Conservation (phyloP, 208 protist genomes). For the Crithidia bombi region DNA sequence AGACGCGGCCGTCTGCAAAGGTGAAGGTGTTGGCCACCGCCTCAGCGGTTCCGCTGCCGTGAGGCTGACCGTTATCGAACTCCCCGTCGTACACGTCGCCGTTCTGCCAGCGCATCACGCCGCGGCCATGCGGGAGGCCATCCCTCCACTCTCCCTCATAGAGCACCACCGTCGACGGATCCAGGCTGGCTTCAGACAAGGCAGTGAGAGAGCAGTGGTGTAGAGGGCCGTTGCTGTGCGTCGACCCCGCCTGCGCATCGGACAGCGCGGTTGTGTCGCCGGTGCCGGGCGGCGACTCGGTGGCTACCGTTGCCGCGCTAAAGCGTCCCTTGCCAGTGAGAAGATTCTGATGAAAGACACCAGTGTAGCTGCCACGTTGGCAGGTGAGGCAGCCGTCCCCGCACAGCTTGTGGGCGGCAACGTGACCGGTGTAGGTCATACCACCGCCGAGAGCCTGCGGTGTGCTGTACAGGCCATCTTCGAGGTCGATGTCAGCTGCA, state of each 20-base stretch:
- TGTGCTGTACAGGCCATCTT: constrained; percentile 16
- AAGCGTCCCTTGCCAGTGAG: constrained; percentile 44
- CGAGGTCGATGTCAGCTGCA: neutral
- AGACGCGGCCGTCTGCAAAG: constrained; percentile 58
- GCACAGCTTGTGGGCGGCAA: constrained; percentile 6
- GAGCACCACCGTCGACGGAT: constrained; percentile 13
- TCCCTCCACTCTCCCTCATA: constrained; percentile 44
- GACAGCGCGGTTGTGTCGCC: constrained; percentile 8
- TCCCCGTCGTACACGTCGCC: constrained; percentile 50
- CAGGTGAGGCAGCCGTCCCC: constrained; percentile 10
- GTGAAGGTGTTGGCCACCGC: constrained; percentile 24
- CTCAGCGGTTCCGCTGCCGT: constrained; percentile 24
- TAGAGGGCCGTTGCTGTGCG: neutral
- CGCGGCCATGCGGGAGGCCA: constrained; percentile 13
- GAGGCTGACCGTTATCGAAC: constrained; percentile 40
- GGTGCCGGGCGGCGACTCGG: constrained; percentile 20
- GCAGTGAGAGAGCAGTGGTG: neutral
- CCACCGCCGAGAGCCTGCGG: constrained; percentile 24
- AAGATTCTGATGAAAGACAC: constrained; percentile 27
- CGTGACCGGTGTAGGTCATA: constrained; percentile 20
- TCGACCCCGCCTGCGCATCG: neutral
- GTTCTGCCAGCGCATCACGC: constrained; percentile 24
- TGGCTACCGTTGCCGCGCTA: neutral
- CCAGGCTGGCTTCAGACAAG: constrained; percentile 1
- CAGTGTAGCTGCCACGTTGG: constrained; percentile 31